A percentile compares a stretch with the other conserved stretches of the same genome.
These are phyloP conservation scores for Talaromyces sp. DNA, from an alignment of 2,329 filamentous ascomycete species.

Conservation along the genomic window DNA sequence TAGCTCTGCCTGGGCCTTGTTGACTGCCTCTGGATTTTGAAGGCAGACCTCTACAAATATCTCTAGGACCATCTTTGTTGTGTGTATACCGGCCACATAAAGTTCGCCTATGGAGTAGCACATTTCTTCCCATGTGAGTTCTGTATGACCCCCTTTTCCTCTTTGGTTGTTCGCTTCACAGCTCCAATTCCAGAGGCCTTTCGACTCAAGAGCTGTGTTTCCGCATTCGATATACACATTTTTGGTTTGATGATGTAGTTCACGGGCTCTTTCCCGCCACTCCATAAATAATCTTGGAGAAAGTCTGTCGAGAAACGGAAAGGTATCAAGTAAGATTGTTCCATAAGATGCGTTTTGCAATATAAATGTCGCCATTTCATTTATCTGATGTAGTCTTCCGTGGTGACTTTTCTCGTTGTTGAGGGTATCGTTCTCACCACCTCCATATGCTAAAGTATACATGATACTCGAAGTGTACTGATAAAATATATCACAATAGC, in stretches of 20 bases:
- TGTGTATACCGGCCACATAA: slow-evolving; percentile 7
- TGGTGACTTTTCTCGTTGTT: background rate
- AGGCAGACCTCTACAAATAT: slow-evolving; percentile 26
- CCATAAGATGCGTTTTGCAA: background rate
- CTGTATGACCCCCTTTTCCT: background rate
- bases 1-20: slow-evolving; percentile 35
- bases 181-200: background rate
- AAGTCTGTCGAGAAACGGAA: background rate
- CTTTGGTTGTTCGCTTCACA: background rate
- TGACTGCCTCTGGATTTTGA: slow-evolving; percentile 33
- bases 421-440: background rate
- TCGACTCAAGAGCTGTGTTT: background rate
- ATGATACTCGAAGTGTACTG: slow-evolving; percentile 19
- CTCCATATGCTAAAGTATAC: slow-evolving; percentile 22
- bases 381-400: slow-evolving; percentile 4
- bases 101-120: slow-evolving; percentile 10
- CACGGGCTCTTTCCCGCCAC: background rate
- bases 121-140: slow-evolving; percentile 1
- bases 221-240: background rate
- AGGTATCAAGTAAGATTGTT: background rate
- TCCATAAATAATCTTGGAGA: background rate
- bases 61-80: slow-evolving; percentile 4
- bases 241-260: background rate
- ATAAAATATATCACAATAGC: slow-evolving; percentile 17
- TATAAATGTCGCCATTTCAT: slow-evolving; percentile 10